A percentile compares a stretch with the other conserved stretches of the same genome.
Conservation (phyloP, 2,329 filamentous ascomycete species). For the Boeremia exigua region DNA sequence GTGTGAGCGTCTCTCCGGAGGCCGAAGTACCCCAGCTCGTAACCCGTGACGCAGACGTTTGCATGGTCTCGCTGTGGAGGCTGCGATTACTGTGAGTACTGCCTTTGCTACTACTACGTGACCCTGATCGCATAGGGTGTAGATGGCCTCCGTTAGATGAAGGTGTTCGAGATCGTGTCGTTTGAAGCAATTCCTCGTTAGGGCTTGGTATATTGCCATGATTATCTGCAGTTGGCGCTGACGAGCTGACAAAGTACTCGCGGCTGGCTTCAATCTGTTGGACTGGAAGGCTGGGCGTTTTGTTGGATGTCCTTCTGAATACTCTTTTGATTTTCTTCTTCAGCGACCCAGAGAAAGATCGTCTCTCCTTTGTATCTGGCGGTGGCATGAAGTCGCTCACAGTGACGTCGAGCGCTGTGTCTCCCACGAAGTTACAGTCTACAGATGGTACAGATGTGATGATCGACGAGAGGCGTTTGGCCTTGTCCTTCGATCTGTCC, state of each 20-base stretch:
- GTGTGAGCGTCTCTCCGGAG: conserved; percentile 60
- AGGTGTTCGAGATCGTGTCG: conserved; percentile 35
- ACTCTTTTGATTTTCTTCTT: conserved; percentile 67
- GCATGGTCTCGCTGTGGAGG: conserved; percentile 51
- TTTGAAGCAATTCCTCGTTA: conserved; percentile 56
- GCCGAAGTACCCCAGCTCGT: conserved; percentile 76
- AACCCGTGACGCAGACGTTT: conserved; percentile 59
- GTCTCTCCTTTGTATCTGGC: conserved; percentile 60
- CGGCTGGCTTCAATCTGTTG: conserved; percentile 61
- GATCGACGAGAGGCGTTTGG: conserved; percentile 11
- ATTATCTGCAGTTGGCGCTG: conserved; percentile 29
- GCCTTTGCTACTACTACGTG: conserved; percentile 30
- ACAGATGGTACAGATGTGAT: conserved; percentile 2
- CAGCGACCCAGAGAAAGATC: conserved; percentile 68
- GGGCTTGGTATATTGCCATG: conserved; percentile 45
- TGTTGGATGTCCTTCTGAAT: conserved; percentile 54
- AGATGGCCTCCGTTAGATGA: conserved; percentile 26
- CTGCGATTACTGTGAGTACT: conserved; percentile 36
- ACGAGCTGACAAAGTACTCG: conserved; percentile 39
- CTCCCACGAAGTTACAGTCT: conserved; percentile 23
- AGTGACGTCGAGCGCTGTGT: conserved; percentile 17
- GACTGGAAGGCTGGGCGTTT: conserved; percentile 50
- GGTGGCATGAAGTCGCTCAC: conserved; percentile 32
- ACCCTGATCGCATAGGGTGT: conserved; percentile 21
- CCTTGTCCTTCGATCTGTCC: conserved; percentile 34